Conservation (phyloP, 495 filamentous ascomycete species). For the Clavariopsis aquatica region DNA sequence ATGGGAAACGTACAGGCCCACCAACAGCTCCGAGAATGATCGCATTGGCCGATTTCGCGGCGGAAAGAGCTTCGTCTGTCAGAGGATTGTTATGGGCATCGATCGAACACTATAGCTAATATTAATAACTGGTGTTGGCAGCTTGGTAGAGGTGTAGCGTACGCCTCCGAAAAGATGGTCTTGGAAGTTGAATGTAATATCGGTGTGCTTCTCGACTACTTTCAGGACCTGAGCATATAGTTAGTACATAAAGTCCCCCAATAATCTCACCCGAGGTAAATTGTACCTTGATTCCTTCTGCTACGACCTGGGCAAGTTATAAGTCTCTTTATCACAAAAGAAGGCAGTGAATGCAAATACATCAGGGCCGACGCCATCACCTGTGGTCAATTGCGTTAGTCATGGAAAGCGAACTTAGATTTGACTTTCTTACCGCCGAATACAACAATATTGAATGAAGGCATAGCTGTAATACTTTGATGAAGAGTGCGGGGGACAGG, state of each 20-base stretch:
- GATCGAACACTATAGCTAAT: conserved; percentile 71
- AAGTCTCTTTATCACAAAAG: background rate
- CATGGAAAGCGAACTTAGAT: background rate
- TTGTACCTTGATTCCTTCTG: conserved; percentile 81
- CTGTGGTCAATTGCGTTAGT: conserved; percentile 43
- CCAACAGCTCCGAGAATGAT: conserved; percentile 94
- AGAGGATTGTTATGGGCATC: conserved; percentile 75
- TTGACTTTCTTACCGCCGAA: conserved; percentile 33
- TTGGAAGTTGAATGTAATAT: conserved; percentile 84
- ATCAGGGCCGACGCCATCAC: conserved; percentile 96
- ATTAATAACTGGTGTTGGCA: conserved; percentile 9
- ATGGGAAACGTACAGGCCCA: conserved; percentile 65
- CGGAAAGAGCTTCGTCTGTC: conserved; percentile 79
- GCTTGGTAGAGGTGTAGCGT: conserved; percentile 47
- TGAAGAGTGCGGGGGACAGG: background rate
- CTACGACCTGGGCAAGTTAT: conserved; percentile 51
- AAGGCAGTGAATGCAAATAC: conserved; percentile 47
- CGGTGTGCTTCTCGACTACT: conserved; percentile 68
- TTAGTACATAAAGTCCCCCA: background rate
- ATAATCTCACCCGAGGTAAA: background rate
- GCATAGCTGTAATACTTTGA: conserved; percentile 21
- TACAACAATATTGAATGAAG: conserved; percentile 41
- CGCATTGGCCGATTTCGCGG: conserved; percentile 87
- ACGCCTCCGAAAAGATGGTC: conserved; percentile 92
- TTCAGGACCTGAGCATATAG: conserved; percentile 62